These are phyloP conservation scores for Clarireedia hainanense DNA, from an alignment of 2,329 filamentous ascomycete species.

Conservation along the genomic window DNA sequence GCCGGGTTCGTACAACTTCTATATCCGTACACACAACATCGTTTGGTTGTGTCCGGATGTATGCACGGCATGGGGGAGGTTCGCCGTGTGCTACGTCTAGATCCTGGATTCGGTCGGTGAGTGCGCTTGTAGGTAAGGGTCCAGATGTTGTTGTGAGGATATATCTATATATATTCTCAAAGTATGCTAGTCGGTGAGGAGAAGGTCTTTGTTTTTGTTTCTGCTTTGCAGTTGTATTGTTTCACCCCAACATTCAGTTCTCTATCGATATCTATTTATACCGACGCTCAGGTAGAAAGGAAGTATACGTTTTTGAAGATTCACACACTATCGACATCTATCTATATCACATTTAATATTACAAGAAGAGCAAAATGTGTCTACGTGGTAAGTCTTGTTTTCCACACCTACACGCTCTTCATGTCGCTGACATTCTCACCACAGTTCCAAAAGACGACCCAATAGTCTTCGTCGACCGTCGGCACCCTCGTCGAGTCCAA, in stretches of 20 bases:
- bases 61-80: background rate
- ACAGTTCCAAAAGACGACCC: constrained; percentile 7
- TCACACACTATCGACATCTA: background rate
- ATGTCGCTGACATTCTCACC: background rate
- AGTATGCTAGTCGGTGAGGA: background rate
- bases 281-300: too few species aligned
- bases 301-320: too few species aligned
- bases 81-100: background rate
- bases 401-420: background rate
- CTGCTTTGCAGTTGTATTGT: background rate
- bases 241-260: too few species aligned
- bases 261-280: too few species aligned
- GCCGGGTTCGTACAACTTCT: too few species aligned
- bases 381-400: background rate
- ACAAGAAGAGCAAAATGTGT: background rate
- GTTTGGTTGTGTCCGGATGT: too few species aligned
- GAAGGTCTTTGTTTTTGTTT: background rate
- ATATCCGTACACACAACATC: too few species aligned
- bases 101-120: background rate
- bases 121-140: background rate
- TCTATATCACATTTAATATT: background rate
- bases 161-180: constrained; percentile 1
- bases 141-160: background rate
- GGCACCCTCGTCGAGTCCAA: background rate
- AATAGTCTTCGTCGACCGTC: constrained; percentile 7